Evolutionary conservation across 441 rosid species (phyloP).

Genomic region (Populus hybrid): DNA sequence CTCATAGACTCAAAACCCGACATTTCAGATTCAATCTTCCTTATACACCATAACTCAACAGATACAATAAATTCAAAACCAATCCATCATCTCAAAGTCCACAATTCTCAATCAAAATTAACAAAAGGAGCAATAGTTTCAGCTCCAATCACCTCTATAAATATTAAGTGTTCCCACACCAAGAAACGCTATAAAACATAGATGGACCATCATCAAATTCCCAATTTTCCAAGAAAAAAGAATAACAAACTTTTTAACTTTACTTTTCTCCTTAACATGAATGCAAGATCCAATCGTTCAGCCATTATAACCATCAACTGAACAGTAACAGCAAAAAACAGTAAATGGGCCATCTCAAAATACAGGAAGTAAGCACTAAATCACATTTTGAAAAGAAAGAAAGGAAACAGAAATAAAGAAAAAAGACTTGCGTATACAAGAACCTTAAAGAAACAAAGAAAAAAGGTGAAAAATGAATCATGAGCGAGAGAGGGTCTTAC

Average conservation of each 20-base stretch:
- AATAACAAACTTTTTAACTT: background rate
- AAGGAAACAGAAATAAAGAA: background rate
- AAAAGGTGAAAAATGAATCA: background rate
- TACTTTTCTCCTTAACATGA: background rate
- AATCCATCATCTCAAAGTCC: background rate
- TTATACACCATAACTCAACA: background rate
- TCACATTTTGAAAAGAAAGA: conserved; percentile 8
- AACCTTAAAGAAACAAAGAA: background rate
- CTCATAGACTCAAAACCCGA: background rate
- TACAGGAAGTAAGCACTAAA: background rate
- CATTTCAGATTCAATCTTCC: background rate
- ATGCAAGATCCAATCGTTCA: background rate
- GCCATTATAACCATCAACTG: background rate
- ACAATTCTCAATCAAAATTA: background rate
- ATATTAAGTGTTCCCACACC: background rate
- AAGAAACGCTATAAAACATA: background rate
- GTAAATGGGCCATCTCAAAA: conserved; percentile 4
- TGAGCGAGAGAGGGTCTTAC: conserved; percentile 25
- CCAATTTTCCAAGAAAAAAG: background rate
- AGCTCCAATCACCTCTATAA: background rate
- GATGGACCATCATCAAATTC: background rate
- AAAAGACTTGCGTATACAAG: background rate
- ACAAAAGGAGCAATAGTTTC: background rate
- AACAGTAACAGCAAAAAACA: background rate
- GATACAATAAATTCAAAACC: background rate